Percentiles rank a stretch among this genome's conserved stretches.
Conservation (phyloP, 768 basidiomycete genomes). For the Mycena albidolilacea region DNA sequence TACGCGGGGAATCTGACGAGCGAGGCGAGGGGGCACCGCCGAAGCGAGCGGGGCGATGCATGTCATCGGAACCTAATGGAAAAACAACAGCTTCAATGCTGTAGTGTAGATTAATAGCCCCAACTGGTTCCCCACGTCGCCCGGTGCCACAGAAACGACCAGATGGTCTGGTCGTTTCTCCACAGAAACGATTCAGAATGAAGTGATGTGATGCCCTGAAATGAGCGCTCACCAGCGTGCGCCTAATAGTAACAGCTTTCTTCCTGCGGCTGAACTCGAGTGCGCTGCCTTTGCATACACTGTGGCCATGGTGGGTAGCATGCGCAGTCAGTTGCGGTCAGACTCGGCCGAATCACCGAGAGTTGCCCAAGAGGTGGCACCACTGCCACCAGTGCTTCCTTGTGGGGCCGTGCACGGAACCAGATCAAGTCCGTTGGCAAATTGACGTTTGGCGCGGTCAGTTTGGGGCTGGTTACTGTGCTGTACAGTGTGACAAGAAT, state of each 20-base stretch:
- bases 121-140: not conserved
- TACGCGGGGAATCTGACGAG: not conserved
- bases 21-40: not conserved
- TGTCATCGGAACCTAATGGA: not conserved
- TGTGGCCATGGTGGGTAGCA: constrained; percentile 6
- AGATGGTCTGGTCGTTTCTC: too few species aligned
- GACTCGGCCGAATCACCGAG: not conserved
- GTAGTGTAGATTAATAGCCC: not conserved
- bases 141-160: not conserved
- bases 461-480: not conserved
- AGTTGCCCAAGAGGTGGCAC: not conserved
- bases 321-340: constrained; percentile 5
- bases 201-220: too few species aligned
- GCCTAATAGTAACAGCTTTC: too few species aligned
- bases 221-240: too few species aligned
- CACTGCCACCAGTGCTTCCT: not conserved
- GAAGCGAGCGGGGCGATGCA: not conserved
- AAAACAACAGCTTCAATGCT: constrained; percentile 1
- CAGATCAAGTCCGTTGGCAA: constrained; percentile 11
- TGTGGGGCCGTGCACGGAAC: not conserved
- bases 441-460: not conserved
- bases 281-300: too few species aligned
- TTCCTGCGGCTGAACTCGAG: too few species aligned
- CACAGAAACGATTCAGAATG: too few species aligned
- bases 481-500: not conserved